Conservation (phyloP, 352 stramenopile genomes). For the Phytophthora kernoviae region DNA sequence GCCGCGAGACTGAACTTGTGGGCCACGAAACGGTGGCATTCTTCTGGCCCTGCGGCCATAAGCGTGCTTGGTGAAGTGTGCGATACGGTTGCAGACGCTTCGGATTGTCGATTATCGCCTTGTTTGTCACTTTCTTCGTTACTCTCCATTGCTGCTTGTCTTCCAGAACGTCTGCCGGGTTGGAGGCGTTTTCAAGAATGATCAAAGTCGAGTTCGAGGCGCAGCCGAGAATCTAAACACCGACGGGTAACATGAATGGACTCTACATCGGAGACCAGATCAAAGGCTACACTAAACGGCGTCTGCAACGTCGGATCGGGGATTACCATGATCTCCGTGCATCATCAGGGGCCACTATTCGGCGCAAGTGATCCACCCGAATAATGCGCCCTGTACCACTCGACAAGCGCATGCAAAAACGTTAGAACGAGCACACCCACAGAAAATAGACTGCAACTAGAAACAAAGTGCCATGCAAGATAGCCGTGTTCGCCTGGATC, state of each 20-base stretch:
- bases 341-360: slow-evolving; percentile 2
- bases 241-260: slow-evolving; percentile 3
- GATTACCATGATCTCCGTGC: background rate
- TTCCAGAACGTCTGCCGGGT: slow-evolving; percentile 4
- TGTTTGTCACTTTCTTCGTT: slow-evolving; percentile 9
- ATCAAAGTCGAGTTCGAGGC: slow-evolving; percentile 11
- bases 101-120: background rate
- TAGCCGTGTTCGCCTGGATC: slow-evolving; percentile 1
- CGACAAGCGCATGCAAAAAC: too few relatives aligned
- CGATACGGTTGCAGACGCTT: slow-evolving; percentile 3
- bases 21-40: slow-evolving; percentile 40
- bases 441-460: background rate
- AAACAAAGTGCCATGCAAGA: background rate
- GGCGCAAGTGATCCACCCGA: background rate
- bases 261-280: background rate
- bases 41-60: slow-evolving; percentile 35
- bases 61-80: slow-evolving; percentile 22
- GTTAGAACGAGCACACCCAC: too few relatives aligned
- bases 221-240: slow-evolving; percentile 10
- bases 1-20: slow-evolving; percentile 31
- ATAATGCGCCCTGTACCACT: background rate
- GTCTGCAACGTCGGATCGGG: background rate
- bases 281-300: slow-evolving; percentile 21
- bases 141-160: slow-evolving; percentile 15
- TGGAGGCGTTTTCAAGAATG: slow-evolving; percentile 24